Base-by-base conservation (phyloP, 2,329 filamentous ascomycete species). In the Fusarium buharicum region DNA sequence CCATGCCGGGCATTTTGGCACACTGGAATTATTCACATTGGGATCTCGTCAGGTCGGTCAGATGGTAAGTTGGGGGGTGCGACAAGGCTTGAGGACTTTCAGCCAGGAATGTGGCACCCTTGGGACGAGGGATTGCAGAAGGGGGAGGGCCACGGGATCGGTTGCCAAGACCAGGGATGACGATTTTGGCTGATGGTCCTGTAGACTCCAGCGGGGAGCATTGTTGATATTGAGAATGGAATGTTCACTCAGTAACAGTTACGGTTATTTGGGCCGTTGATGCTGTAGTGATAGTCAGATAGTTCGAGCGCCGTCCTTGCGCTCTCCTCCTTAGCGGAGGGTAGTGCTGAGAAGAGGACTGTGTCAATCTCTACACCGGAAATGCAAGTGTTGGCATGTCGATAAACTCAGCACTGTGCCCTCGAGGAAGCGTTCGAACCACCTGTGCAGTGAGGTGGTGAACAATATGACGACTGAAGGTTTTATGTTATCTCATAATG, bases 101-200 rank as follows among this genome's bases (percentile, higher is more conserved):
- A 62, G 49, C 62, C 62, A 59, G 62, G 55, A 55, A 57, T 46
- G 54, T 64, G 59, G 66, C 55, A 52, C 36, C 39, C 39, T 47
- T 62, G 52, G 48, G 40, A 47, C 24, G 39, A 51, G 24, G 53
- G 46, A 31, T n/a, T 33, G 12, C 18, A 50, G 18, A 48, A 40
- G 43, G 20, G 36, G 51, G 47, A 41, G 51, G 61, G 46, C 50
- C 60, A 62, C 50, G 44, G 50, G 60, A 24, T 24, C 46, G 64
- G 24, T 48, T 55, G 38, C 49, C 49, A 14, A 49, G n/a, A 34
- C 18, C 16, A 30, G 39, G 37, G 34, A 30, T 13, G 39, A 24
- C 2, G 18, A 31, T 41, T 20, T 20, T 33, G 6, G 30, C 38
- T 12, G 46, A 39, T 44, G 22, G 24, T n/a, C n/a, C 28, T 30